phyloP scores from a whole-genome alignment of 768 basidiomycete genomes.

The Hericium coralloides region DNA sequence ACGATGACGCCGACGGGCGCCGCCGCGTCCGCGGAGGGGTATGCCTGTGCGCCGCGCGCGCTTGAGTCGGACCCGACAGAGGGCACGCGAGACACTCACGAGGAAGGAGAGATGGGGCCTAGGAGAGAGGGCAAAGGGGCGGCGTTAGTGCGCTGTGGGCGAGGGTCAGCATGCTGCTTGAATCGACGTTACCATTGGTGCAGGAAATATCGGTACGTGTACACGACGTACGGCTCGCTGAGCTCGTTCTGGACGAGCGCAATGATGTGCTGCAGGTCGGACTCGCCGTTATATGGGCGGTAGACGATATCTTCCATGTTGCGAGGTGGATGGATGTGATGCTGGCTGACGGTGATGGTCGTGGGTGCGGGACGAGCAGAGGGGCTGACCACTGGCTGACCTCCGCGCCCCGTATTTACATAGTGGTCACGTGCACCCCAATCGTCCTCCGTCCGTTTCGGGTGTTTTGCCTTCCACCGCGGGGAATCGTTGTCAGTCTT shows the following conservation, averaged over 20 bases:
- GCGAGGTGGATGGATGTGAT: background rate
- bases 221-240: slow-evolving; percentile 92
- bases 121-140: slow-evolving; percentile 7
- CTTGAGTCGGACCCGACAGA: background rate
- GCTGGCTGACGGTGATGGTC: too few relatives aligned
- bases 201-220: slow-evolving; percentile 95
- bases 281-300: slow-evolving; percentile 67
- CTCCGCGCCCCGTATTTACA: too few relatives aligned
- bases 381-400: too few relatives aligned
- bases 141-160: slow-evolving; percentile 19
- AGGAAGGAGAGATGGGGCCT: slow-evolving; percentile 91
- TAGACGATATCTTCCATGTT: slow-evolving; percentile 29
- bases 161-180: background rate
- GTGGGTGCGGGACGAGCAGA: too few relatives aligned
- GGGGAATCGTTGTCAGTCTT: too few relatives aligned
- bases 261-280: slow-evolving; percentile 79
- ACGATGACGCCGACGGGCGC: slow-evolving; percentile 86
- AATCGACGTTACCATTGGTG: slow-evolving; percentile 73
- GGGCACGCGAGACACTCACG: slow-evolving; percentile 27
- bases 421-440: too few relatives aligned
- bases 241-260: slow-evolving; percentile 84
- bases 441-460: too few relatives aligned
- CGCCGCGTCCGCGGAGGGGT: slow-evolving; percentile 19
- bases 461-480: too few relatives aligned
- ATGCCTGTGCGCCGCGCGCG: background rate